phyloP scores from a whole-genome alignment of 1,284 basidiomycete species.

The Tylopilus sp. region DNA sequence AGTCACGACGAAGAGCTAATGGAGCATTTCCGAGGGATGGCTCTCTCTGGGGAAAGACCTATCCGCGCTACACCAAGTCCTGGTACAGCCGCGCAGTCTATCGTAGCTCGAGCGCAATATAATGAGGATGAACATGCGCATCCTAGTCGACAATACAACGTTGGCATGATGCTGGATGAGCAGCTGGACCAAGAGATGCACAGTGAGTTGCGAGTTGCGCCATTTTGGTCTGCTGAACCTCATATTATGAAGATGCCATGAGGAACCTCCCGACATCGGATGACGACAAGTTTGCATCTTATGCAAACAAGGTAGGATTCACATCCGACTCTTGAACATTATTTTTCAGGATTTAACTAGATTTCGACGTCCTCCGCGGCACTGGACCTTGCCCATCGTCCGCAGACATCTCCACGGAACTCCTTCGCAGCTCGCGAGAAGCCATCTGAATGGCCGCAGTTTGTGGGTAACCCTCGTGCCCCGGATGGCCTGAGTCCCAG shows the following conservation, averaged over 20 bases:
- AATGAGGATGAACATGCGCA: conserved; percentile 52
- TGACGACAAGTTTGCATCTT: conserved; percentile 78
- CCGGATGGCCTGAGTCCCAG: conserved; percentile 54
- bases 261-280: conserved; percentile 88
- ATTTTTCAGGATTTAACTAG: conserved; percentile 34
- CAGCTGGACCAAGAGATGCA: conserved; percentile 89
- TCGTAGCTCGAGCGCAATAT: conserved; percentile 47
- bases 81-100: conserved; percentile 46
- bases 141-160: conserved; percentile 63
- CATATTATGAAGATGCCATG: conserved; percentile 69
- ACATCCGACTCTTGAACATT: neutral
- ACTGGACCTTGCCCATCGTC: conserved; percentile 86
- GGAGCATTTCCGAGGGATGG: conserved; percentile 66
- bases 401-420: conserved; percentile 72
- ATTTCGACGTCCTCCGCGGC: conserved; percentile 90
- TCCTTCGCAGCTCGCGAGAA: conserved; percentile 65
- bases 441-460: conserved; percentile 92
- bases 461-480: conserved; percentile 58
- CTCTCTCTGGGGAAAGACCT: conserved; percentile 58
- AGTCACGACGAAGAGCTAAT: conserved; percentile 76
- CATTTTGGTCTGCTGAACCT: conserved; percentile 11
- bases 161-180: conserved; percentile 85
- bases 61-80: conserved; percentile 51
- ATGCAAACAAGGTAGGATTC: conserved; percentile 60
- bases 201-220: conserved; percentile 50